Percentiles rank a stretch among this genome's conserved stretches.
phyloP scores from a whole-genome alignment of 345 rosid genomes.

The Euphorbia pulcherrima region DNA sequence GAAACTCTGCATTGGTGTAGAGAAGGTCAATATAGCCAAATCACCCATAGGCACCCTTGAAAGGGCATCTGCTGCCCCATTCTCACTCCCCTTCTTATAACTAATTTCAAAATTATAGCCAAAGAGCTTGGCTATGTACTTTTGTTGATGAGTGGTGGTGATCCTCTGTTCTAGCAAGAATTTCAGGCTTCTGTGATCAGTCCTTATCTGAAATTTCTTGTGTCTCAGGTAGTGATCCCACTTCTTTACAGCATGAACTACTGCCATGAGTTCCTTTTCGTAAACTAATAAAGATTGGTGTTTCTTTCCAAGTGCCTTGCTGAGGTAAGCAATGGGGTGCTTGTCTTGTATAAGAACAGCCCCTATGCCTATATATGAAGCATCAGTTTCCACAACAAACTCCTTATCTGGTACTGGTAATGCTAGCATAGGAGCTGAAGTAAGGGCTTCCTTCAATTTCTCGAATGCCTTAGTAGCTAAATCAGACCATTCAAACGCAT shows the following conservation, averaged over 20 bases:
- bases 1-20: not conserved
- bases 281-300: not conserved
- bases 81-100: slow-evolving; percentile 4
- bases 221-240: too few species aligned
- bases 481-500: not conserved
- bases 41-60: not conserved
- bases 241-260: not conserved
- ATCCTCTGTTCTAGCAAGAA: too few species aligned
- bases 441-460: too few species aligned
- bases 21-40: not conserved
- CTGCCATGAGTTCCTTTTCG: not conserved
- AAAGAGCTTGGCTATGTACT: too few species aligned
- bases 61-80: not conserved
- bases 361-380: too few species aligned
- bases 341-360: not conserved
- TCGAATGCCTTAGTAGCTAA: not conserved
- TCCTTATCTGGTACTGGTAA: too few species aligned
- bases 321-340: not conserved
- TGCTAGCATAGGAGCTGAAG: too few species aligned
- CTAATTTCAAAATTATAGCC: too few species aligned
- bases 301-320: not conserved
- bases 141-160: too few species aligned
- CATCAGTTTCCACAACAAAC: too few species aligned
- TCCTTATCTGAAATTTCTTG: too few species aligned
- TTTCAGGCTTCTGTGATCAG: too few species aligned